phyloP scores from a whole-genome alignment of 2,329 filamentous ascomycete genomes.

The Lecanosticta acicola region DNA sequence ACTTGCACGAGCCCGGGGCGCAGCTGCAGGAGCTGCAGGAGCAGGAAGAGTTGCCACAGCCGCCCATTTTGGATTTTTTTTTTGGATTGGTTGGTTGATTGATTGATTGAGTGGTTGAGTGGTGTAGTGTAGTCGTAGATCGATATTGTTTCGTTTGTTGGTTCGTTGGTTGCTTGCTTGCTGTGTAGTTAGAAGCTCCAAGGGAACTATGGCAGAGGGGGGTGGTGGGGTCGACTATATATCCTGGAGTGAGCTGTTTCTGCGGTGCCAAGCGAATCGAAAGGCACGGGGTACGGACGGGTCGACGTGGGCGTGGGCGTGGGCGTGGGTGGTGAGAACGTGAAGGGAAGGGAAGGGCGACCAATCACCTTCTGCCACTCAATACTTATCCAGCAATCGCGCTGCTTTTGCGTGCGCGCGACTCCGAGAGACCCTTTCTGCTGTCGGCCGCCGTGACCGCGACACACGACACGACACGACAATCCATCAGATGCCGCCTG shows the following conservation, averaged over 20 bases:
- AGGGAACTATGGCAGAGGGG: background rate
- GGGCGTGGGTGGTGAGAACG: background rate
- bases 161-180: background rate
- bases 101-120: slow-evolving; percentile 1
- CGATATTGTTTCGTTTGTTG: too few relatives aligned
- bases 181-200: slow-evolving; percentile 4
- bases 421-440: too few relatives aligned
- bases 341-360: background rate
- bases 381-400: background rate
- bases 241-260: background rate
- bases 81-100: slow-evolving; percentile 8
- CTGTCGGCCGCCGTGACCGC: too few relatives aligned
- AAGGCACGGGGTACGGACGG: too few relatives aligned
- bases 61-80: slow-evolving; percentile 24
- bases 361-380: background rate
- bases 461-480: too few relatives aligned
- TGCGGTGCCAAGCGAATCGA: background rate
- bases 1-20: slow-evolving; percentile 28
- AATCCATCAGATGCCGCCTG: too few relatives aligned
- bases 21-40: slow-evolving; percentile 29
- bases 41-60: slow-evolving; percentile 32
- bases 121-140: too few relatives aligned
- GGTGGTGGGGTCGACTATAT: background rate
- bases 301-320: slow-evolving; percentile 2
- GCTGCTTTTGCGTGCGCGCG: background rate